Base-by-base conservation (phyloP, 176 grass and related monocot genomes). In the Chloris gayana region DNA sequence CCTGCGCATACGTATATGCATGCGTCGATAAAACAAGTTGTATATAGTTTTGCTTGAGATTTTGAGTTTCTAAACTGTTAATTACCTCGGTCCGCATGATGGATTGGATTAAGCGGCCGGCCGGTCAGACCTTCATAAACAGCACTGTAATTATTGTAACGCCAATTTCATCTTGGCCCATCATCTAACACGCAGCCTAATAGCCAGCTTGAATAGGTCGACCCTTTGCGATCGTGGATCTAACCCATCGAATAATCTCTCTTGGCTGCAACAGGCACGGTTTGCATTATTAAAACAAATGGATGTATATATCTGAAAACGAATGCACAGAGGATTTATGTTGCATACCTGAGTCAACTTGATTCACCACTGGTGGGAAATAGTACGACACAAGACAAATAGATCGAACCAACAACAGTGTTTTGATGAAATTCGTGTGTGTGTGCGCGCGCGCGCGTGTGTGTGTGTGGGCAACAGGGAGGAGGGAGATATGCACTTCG, bases 21-120 rank as follows among this genome's bases (percentile, higher is more conserved):
- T 49, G 46, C 3, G 46, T 53, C 49, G n/a, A n/a, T n/a, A n/a
- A n/a, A n/a, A n/a, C n/a, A n/a, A n/a, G n/a, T n/a, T n/a, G n/a
- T n/a, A n/a, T n/a, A n/a, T n/a, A 53, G 18, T 7, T 21, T 6
- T 19, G 18, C 49, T 10, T 25, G 22, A n/a, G 54, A 57, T n/a
- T 57, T 57, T 57, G 6, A n/a, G n/a, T n/a, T n/a, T n/a, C n/a
- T n/a, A n/a, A n/a, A n/a, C n/a, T n/a, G n/a, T n/a, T n/a, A n/a
- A 54, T 22, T 60, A 60, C 71, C 71, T 74, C 21, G 9, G 29
- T 74, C 7, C 4, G 49, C 71, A 74, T 74, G 49, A 37, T 56
- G 30, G 19, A 35, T 24, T 57, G 53, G 53, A 57, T 24, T 4
- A 57, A 10, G 1, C 0, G 5, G 4, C 53, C 6, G 53, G 50